Percentiles rank a stretch among this genome's conserved stretches.
These are phyloP conservation scores for Ganoderma resinaceum DNA, from an alignment of 1,284 basidiomycete species.

Conservation along the genomic window DNA sequence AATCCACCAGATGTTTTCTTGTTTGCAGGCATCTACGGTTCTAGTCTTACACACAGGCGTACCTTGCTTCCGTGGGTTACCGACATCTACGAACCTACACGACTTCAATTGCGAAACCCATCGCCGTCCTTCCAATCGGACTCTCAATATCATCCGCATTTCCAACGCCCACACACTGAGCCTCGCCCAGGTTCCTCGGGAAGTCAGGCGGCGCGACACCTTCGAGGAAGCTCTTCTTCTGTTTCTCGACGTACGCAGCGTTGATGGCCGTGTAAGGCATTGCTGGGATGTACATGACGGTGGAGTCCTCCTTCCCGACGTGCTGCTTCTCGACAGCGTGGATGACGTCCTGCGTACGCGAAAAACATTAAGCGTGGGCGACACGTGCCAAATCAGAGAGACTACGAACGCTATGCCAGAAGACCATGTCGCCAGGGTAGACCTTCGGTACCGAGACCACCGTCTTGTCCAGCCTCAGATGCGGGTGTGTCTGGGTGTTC, in stretches of 20 bases:
- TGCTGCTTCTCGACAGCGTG: conserved; percentile 84
- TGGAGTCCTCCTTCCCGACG: conserved; percentile 72
- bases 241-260: conserved; percentile 66
- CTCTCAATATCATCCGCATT: conserved; percentile 54
- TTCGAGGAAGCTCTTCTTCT: conserved; percentile 65
- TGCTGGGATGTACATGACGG: conserved; percentile 85
- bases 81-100: conserved; percentile 22
- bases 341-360: conserved; percentile 61
- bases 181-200: conserved; percentile 66
- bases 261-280: conserved; percentile 76
- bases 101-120: conserved; percentile 52
- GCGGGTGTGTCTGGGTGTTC: conserved; percentile 62
- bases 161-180: conserved; percentile 57
- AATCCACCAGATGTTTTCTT: not conserved
- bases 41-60: not conserved
- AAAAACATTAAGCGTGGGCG: not conserved
- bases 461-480: conserved; percentile 71
- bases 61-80: not conserved
- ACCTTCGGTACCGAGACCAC: conserved; percentile 83
- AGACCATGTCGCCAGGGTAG: conserved; percentile 83
- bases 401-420: conserved; percentile 77
- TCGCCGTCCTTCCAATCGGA: conserved; percentile 56
- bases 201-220: conserved; percentile 80
- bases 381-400: not conserved
- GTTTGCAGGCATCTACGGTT: not conserved